A percentile compares a stretch with the other conserved stretches of the same genome.
Conservation (phyloP, 768 basidiomycete species). For the Dacryopinax primogenitus region DNA sequence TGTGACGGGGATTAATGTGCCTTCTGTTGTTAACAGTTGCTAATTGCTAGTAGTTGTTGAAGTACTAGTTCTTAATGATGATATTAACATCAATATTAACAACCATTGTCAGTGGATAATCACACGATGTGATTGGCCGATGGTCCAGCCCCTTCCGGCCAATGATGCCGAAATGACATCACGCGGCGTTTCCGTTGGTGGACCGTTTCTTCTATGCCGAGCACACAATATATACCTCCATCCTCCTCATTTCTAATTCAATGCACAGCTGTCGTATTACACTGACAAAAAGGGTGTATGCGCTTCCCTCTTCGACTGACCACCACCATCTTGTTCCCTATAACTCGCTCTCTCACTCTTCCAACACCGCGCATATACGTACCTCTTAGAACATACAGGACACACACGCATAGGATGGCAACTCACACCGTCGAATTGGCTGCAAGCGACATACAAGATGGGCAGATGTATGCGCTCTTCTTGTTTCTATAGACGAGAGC, state of each 20-base stretch:
- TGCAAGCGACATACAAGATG: slow-evolving; percentile 42
- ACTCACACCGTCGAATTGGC: not conserved
- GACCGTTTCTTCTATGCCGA: not conserved
- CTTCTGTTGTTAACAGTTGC: too few species aligned
- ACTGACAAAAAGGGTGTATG: too few species aligned
- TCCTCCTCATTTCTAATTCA: not conserved
- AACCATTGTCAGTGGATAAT: too few species aligned
- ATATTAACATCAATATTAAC: too few species aligned
- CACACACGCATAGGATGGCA: not conserved
- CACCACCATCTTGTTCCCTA: too few species aligned
- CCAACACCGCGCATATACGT: too few species aligned
- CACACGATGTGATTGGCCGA: not conserved
- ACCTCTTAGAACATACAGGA: not conserved
- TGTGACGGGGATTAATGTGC: too few species aligned
- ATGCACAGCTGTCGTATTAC: slow-evolving; percentile 5
- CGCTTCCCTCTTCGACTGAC: too few species aligned
- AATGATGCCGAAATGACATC: not conserved
- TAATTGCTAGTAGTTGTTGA: too few species aligned
- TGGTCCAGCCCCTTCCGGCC: not conserved
- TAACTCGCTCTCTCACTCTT: too few species aligned
- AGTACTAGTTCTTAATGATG: too few species aligned
- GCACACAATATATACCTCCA: slow-evolving; percentile 9
- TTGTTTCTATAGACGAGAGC: not conserved
- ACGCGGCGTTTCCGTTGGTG: not conserved
- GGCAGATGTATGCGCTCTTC: slow-evolving; percentile 41